Percentiles rank a stretch among this genome's conserved stretches.
Evolutionary conservation across 225 moss, liverwort and hornwort species (phyloP).

Genomic region (Asterella californica): DNA sequence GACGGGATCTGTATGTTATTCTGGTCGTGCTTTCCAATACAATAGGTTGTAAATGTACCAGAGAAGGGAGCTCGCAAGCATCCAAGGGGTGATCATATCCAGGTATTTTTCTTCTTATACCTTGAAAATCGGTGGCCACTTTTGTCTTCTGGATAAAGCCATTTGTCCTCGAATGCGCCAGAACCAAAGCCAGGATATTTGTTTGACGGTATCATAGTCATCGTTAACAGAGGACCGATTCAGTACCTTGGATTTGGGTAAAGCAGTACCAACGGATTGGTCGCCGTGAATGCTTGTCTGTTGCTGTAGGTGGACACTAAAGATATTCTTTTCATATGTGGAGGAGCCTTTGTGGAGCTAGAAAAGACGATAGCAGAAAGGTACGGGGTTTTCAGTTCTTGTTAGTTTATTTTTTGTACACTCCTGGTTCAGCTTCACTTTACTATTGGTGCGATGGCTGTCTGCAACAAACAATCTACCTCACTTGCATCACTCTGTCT

Average conservation of each 20-base stretch:
- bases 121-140: not conserved
- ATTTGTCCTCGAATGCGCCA: not conserved
- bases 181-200: not conserved
- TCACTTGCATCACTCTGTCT: not conserved
- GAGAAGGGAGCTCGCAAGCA: slow-evolving; percentile 98
- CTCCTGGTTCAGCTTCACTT: not conserved
- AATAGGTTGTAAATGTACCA: slow-evolving; percentile 90
- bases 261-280: not conserved
- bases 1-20: too few relatives aligned
- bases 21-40: not conserved
- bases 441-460: not conserved
- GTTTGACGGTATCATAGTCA: not conserved
- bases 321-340: slow-evolving; percentile 97
- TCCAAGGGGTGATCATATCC: slow-evolving; percentile 95
- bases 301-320: slow-evolving; percentile 84
- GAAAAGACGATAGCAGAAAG: slow-evolving; percentile 97
- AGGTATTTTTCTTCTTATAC: slow-evolving; percentile 45
- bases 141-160: too few relatives aligned
- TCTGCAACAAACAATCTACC: not conserved
- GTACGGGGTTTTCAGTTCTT: slow-evolving; percentile 22
- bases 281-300: not conserved
- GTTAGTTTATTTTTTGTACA: not conserved
- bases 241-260: not conserved
- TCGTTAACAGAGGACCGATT: not conserved
- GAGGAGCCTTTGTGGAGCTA: slow-evolving; percentile 93